Conservation (phyloP, 2,329 filamentous ascomycete genomes). For the Sporothrix euskadiensis region DNA sequence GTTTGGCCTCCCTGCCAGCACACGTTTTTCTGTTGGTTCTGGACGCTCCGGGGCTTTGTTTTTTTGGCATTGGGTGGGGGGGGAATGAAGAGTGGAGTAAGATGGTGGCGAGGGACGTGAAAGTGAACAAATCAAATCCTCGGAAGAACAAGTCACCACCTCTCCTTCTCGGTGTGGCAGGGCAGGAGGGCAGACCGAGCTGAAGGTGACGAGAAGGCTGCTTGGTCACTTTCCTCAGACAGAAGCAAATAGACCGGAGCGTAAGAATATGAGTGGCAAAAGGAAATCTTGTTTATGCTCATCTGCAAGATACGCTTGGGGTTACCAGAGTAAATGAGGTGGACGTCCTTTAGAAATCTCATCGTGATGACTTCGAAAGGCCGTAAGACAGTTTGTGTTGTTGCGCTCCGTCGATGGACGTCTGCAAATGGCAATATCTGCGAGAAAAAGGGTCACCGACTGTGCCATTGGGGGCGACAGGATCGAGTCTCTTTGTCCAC, state of each 20-base stretch:
- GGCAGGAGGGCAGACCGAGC: background rate
- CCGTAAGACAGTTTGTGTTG: background rate
- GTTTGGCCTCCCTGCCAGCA: background rate
- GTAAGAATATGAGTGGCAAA: background rate
- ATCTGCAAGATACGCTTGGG: background rate
- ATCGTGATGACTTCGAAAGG: background rate
- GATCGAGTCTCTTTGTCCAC: background rate
- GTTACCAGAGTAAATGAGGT: no score
- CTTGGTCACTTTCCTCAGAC: background rate
- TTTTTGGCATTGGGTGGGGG: background rate
- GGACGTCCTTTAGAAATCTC: background rate
- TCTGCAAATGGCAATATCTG: background rate
- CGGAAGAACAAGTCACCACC: background rate
- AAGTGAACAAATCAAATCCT: background rate
- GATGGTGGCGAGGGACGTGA: background rate
- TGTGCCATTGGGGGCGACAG: background rate
- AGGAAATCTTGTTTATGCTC: background rate
- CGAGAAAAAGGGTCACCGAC: background rate
- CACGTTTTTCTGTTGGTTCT: background rate
- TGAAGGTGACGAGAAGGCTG: background rate
- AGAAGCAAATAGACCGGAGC: no score
- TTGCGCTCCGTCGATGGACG: background rate
- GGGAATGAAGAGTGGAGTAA: background rate
- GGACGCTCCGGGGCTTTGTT: background rate
- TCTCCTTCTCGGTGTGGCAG: background rate